Percentiles rank a stretch among this genome's conserved stretches.
Evolutionary conservation across 1,284 basidiomycete genomes (phyloP).

Genomic region (Pseudomicrostroma phylloplanum): DNA sequence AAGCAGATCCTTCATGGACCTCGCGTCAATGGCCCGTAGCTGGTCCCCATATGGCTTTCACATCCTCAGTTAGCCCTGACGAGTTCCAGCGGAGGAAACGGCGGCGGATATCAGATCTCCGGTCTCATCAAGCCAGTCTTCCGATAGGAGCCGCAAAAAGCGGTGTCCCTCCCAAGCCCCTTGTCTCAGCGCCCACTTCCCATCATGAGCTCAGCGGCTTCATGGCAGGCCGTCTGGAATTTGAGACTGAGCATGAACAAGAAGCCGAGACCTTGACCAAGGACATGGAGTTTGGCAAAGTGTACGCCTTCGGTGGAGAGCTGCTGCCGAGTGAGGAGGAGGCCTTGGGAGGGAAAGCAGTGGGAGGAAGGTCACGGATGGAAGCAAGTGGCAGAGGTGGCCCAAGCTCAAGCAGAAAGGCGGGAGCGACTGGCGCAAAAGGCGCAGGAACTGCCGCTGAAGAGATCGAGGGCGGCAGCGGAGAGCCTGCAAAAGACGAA

Average conservation of each 20-base stretch:
- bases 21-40: constrained; percentile 26
- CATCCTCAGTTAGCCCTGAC: constrained; percentile 29
- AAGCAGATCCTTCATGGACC: constrained; percentile 12
- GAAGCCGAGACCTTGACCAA: constrained; percentile 93
- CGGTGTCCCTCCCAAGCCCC: constrained; percentile 57
- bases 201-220: constrained; percentile 83
- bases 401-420: constrained; percentile 21
- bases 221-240: constrained; percentile 92
- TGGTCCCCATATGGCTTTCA: constrained; percentile 37
- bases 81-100: constrained; percentile 46
- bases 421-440: constrained; percentile 7
- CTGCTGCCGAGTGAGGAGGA: constrained; percentile 42
- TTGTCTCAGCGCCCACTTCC: constrained; percentile 86
- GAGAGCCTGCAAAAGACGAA: constrained; percentile 19
- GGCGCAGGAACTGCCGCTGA: constrained; percentile 4
- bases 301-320: constrained; percentile 75
- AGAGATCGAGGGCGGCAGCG: neutral
- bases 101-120: constrained; percentile 40
- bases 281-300: constrained; percentile 89
- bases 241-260: constrained; percentile 85
- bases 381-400: constrained; percentile 62
- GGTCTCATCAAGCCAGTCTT: constrained; percentile 29
- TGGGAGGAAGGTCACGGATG: constrained; percentile 38
- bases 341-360: constrained; percentile 34
- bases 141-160: neutral